Evolutionary conservation across 495 filamentous ascomycete genomes (phyloP), one percentile per base, ranked within the genome.

Genomic region (Aspergillus kassunensis): DNA sequence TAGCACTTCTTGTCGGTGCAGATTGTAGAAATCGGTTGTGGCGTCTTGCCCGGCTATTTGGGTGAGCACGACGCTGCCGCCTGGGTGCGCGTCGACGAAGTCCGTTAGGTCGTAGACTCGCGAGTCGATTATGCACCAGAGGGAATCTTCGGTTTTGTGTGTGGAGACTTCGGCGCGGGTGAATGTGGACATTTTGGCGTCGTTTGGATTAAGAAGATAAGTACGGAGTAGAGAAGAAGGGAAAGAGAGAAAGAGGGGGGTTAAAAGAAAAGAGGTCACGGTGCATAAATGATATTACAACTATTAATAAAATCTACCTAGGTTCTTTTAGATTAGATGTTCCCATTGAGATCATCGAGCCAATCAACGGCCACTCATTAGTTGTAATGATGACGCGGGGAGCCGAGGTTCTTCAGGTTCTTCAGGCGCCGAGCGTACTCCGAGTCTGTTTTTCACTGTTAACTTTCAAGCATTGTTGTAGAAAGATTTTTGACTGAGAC

Each of bases 1-100:
- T 3, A 93, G 80, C 2, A 93, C 80, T 37, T 77, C 74, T 16
- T 81, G 80, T 30, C 84, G 82, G 39, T 82, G 81, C 2, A 78
- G 71, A 55, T 84, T 74, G 49, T 83, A 81, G 51, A 80, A 85
- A 0, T 68, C 74, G 19, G 68, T 67, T 3, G 78, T 83, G 19
- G 78, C 80, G 57, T 85, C 81, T 39, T 69, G 65, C 18, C 82
- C 81, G 46, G 79, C 82, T 4, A 77, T 69, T 50, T 84, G 78
- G 6, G 63, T 27, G 0, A 85, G 72, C 3, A 80, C 71, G 9
- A 80, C 78, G 24, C 62, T 66, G 16, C 81, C 83, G 30, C 83
- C 82, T 2, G 82, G 83, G 51, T 85, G 81, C 47, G 82, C 80
- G 34, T 82, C 69, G 16, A 78, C 51, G 55, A 82, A 84, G 27